Evolutionary conservation across 805 yeast species (phyloP), one percentile per base, ranked within the genome.

Genomic region (Priceomyces haplophilus): DNA sequence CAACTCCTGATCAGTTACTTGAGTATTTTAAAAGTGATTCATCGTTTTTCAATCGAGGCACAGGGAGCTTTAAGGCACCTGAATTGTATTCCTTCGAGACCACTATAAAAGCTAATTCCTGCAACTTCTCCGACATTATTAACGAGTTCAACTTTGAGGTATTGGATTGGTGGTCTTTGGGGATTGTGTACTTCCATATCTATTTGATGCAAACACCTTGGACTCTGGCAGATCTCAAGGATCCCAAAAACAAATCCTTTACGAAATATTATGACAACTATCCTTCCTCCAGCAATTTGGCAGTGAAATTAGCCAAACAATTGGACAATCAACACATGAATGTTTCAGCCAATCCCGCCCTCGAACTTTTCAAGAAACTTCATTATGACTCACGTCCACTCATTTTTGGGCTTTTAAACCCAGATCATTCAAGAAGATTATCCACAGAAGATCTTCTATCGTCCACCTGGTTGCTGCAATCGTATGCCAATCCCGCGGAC

Each of bases 31-130:
- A 24, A 4, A 41, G 33, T 3, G 38, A 40, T 16, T 48, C 57
- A 5, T 40, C 42, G n/a, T 56, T 54, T 21, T 41, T 72, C 10
- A 59, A 51, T 34, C 58, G 75, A 47, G 83, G 83, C 2, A 78
- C 83, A 1, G 64, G 64, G 18, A 70, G 79, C 5, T 78, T 76
- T 58, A 78, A 76, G 50, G 74, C 82, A 0, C 83, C 83, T 0
- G 83, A 78, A 50, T 46, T 76, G 23, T 72, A 59, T 46, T 36
- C 51, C 25, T 24, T 51, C 15, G 40, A 38, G 2, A 46, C 48
- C 7, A 38, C 52, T 6, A 12, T 19, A 11, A 25, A 23, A 16
- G 31, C 23, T 11, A 39, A 47, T 6, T 19, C 21, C 12, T 37
- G 42, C n/a, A 30, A 24, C 17, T 15, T 33, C 32, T 13, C 33